Conservation (phyloP, 352 stramenopile genomes). For the Phytophthora brassicae region DNA sequence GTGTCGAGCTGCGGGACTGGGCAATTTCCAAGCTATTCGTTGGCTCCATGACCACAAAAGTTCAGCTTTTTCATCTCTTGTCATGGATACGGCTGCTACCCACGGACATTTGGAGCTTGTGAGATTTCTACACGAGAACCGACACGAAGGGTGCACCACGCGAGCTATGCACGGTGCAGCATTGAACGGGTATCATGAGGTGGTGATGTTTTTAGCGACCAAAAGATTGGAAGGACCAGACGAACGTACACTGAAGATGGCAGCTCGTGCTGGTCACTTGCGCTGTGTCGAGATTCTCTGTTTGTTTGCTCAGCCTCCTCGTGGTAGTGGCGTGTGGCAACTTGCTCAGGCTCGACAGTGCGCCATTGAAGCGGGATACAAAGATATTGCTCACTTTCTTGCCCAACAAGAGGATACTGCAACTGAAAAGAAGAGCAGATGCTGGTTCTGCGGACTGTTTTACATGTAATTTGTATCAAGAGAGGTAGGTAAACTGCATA, state of each 20-base stretch:
- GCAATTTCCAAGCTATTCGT: slow-evolving; percentile 25
- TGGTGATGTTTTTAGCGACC: slow-evolving; percentile 23
- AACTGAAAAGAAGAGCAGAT: slow-evolving; percentile 2
- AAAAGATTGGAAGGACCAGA: slow-evolving; percentile 20
- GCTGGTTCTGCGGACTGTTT: slow-evolving; percentile 16
- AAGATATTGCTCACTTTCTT: slow-evolving; percentile 25
- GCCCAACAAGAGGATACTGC: background rate
- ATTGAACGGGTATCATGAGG: slow-evolving; percentile 26
- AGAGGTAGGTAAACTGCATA: too few relatives aligned
- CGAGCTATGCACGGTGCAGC: slow-evolving; percentile 31
- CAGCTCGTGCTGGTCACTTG: slow-evolving; percentile 24
- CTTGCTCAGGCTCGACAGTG: slow-evolving; percentile 14
- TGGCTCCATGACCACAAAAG: slow-evolving; percentile 27
- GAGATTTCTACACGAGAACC: slow-evolving; percentile 23
- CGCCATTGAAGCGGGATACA: slow-evolving; percentile 11
- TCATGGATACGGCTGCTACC: slow-evolving; percentile 33
- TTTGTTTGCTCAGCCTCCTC: slow-evolving; percentile 10
- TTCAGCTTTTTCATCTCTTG: slow-evolving; percentile 19
- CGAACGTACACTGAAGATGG: slow-evolving; percentile 17
- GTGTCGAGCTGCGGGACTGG: slow-evolving; percentile 27
- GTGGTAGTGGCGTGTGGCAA: slow-evolving; percentile 13
- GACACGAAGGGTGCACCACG: slow-evolving; percentile 28
- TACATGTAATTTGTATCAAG: too few relatives aligned
- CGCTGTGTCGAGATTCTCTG: slow-evolving; percentile 22
- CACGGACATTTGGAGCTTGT: slow-evolving; percentile 31